A percentile compares a stretch with the other conserved stretches of the same genome.
Evolutionary conservation across 2,329 filamentous ascomycete species (phyloP).

Genomic region (Dactylellina drechsleri): DNA sequence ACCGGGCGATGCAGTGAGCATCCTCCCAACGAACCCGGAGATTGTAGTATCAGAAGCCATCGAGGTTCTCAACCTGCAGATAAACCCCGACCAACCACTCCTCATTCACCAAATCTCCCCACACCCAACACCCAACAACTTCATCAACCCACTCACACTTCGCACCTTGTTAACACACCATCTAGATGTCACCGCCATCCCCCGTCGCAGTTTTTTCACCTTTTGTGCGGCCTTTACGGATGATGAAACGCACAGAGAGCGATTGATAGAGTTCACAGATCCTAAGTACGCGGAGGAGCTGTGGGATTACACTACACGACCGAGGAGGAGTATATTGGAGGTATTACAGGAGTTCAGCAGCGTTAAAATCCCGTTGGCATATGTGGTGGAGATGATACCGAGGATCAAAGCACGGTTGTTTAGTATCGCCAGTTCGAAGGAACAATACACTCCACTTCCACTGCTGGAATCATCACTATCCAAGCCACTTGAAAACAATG

Average conservation of each 20-base stretch:
- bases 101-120: conserved; percentile 59
- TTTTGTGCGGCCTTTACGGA: conserved; percentile 78
- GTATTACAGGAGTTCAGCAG: conserved; percentile 88
- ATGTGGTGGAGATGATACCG: conserved; percentile 78
- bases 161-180: conserved; percentile 81
- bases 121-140: conserved; percentile 60
- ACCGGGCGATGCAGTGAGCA: conserved; percentile 81
- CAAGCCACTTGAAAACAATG: conserved; percentile 59
- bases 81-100: conserved; percentile 76
- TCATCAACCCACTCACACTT: conserved; percentile 67
- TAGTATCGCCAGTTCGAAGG: conserved; percentile 83
- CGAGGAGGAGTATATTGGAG: conserved; percentile 89
- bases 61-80: conserved; percentile 79
- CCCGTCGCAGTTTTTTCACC: conserved; percentile 85
- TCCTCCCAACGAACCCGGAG: conserved; percentile 88
- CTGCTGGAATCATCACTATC: conserved; percentile 23
- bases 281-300: conserved; percentile 86
- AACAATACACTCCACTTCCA: conserved; percentile 59
- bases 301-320: conserved; percentile 93
- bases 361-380: conserved; percentile 81
- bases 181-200: conserved; percentile 89
- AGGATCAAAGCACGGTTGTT: conserved; percentile 88
- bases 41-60: conserved; percentile 83
- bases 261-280: conserved; percentile 83
- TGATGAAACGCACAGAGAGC: conserved; percentile 78